phyloP scores from a whole-genome alignment of 192 early-diverging fungal species.

The Obelidium mucronatum region DNA sequence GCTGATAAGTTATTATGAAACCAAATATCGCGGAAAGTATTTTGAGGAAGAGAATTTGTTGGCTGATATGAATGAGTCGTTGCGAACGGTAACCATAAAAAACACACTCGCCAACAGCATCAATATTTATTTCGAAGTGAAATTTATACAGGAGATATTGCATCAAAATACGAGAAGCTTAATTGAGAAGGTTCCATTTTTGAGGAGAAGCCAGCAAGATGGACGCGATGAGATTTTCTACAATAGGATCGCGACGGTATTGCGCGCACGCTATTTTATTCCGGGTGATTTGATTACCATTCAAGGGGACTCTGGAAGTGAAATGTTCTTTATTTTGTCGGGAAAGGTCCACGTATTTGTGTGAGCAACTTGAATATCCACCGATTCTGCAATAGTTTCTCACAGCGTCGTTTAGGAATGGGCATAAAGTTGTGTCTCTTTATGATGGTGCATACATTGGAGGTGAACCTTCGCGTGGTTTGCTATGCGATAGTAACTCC shows the following conservation, averaged over 20 bases:
- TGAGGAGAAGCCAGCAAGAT: slow-evolving; percentile 43
- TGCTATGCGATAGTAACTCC: neutral
- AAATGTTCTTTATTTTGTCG: slow-evolving; percentile 48
- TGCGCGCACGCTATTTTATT: slow-evolving; percentile 37
- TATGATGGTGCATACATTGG: slow-evolving; percentile 28
- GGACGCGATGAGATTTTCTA: slow-evolving; percentile 54
- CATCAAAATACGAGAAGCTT: slow-evolving; percentile 50
- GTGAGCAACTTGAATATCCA: no score
- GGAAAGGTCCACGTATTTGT: slow-evolving; percentile 37
- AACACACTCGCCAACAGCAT: no score
- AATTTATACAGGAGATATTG: slow-evolving; percentile 55
- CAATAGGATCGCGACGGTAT: slow-evolving; percentile 41
- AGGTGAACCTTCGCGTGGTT: slow-evolving; percentile 9
- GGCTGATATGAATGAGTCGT: slow-evolving; percentile 16
- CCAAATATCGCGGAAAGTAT: slow-evolving; percentile 43
- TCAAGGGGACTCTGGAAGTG: slow-evolving; percentile 36
- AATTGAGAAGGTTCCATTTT: slow-evolving; percentile 52
- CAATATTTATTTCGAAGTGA: no score
- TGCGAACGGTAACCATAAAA: slow-evolving; percentile 5
- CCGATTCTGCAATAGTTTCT: no score
- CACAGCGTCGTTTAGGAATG: no score
- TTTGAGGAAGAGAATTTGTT: slow-evolving; percentile 37
- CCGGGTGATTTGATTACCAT: slow-evolving; percentile 29
- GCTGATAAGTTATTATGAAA: slow-evolving; percentile 33
- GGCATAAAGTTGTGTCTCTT: slow-evolving; percentile 36